Evolutionary conservation across 2,329 filamentous ascomycete genomes (phyloP).

Genomic region (Aspergillus sp.): DNA sequence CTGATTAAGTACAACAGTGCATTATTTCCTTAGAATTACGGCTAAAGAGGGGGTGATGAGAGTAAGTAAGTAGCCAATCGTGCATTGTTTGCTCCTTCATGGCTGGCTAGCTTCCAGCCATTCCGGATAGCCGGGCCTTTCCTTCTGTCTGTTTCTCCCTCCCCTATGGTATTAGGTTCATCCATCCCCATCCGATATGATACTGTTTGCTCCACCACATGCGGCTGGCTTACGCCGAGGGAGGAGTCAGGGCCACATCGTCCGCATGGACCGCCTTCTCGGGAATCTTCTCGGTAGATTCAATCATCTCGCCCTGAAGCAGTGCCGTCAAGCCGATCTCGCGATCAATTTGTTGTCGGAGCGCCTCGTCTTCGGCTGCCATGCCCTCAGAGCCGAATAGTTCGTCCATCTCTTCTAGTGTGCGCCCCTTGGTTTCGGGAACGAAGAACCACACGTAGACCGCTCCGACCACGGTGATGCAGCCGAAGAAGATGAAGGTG

Average conservation of each 20-base stretch:
- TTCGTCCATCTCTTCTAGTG: conserved; percentile 43
- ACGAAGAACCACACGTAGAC: conserved; percentile 32
- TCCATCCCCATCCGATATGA: too few species aligned
- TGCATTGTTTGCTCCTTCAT: too few species aligned
- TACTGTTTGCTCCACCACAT: not conserved
- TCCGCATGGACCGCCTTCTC: conserved; percentile 8
- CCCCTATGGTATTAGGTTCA: too few species aligned
- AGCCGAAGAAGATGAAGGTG: conserved; percentile 72
- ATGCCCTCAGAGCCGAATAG: conserved; percentile 38
- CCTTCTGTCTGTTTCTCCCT: too few species aligned
- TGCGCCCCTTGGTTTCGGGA: conserved; percentile 41
- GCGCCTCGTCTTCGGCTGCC: conserved; percentile 29
- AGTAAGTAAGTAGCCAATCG: too few species aligned
- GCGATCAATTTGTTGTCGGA: conserved; percentile 31
- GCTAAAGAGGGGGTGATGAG: too few species aligned
- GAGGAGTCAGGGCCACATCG: not conserved
- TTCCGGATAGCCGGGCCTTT: too few species aligned
- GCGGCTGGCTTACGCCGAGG: not conserved
- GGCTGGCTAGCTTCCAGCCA: too few species aligned
- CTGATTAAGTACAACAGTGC: too few species aligned
- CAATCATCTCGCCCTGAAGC: conserved; percentile 25
- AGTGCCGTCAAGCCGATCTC: conserved; percentile 34
- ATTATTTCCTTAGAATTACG: too few species aligned
- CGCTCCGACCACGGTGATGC: conserved; percentile 29
- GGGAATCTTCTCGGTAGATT: conserved; percentile 13